Percentiles rank a stretch among this genome's conserved stretches.
Conservation (phyloP, 257 asterid species). For the Cinchona pubescens region DNA sequence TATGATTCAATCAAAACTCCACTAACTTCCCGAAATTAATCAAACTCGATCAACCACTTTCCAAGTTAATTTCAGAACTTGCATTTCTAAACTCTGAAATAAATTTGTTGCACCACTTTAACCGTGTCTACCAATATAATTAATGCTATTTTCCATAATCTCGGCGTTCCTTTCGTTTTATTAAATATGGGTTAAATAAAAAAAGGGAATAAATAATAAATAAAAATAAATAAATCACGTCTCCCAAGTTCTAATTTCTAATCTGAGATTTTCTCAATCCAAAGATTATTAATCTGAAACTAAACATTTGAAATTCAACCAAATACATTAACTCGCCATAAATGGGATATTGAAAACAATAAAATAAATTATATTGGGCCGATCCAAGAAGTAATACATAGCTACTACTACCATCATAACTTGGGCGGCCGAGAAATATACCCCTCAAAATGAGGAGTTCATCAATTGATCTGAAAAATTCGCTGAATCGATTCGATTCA, state of each 20-base stretch:
- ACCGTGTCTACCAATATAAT: neutral
- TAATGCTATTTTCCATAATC: constrained; percentile 6
- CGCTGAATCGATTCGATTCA: too few relatives aligned
- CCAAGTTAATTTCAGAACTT: constrained; percentile 9
- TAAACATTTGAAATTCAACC: constrained; percentile 26
- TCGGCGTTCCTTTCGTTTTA: too few relatives aligned
- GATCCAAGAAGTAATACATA: constrained; percentile 21
- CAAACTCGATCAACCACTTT: constrained; percentile 3
- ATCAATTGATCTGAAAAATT: too few relatives aligned
- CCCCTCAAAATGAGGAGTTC: neutral
- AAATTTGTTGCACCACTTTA: constrained; percentile 3
- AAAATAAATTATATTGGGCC: constrained; percentile 18
- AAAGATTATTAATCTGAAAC: constrained; percentile 13
- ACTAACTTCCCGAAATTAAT: neutral
- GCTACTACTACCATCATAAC: constrained; percentile 15
- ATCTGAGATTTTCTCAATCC: neutral
- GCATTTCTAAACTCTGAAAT: neutral
- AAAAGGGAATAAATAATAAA: neutral
- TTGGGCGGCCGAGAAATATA: constrained; percentile 17
- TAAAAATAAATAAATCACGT: neutral
- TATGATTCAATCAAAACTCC: neutral
- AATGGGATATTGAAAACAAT: constrained; percentile 24
- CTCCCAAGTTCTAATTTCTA: neutral
- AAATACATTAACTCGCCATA: constrained; percentile 28
- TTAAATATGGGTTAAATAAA: neutral